Evolutionary conservation across 371 early-diverging fungal genomes (phyloP).

Genomic region (Mortierella sp.): DNA sequence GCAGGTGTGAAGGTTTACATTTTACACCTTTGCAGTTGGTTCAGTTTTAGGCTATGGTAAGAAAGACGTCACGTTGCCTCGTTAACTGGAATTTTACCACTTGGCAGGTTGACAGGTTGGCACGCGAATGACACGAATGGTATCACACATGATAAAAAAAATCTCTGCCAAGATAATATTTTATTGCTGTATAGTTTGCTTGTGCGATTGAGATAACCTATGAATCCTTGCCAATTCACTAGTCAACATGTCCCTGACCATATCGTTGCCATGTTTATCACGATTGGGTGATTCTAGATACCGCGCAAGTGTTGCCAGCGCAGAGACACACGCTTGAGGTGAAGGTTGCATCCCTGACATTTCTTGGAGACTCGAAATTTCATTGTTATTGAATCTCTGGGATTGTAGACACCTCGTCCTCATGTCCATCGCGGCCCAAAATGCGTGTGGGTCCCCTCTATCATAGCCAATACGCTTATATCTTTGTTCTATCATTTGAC

Average conservation of each 20-base stretch:
- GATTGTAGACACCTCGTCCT: neutral
- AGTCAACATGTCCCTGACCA: constrained; percentile 1
- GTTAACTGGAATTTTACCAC: no score
- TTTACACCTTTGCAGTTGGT: neutral
- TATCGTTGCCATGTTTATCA: neutral
- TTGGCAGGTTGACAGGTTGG: no score
- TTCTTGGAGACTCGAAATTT: constrained; percentile 13
- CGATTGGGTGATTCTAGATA: constrained; percentile 8
- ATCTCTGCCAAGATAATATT: neutral
- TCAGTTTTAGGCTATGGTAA: neutral
- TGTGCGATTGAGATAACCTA: constrained; percentile 2
- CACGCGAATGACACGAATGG: no score
- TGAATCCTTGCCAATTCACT: constrained; percentile 11
- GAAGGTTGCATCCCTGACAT: constrained; percentile 1
- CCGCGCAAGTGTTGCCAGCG: constrained; percentile 2
- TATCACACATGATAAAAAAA: no score
- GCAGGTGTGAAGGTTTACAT: neutral
- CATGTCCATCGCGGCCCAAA: constrained; percentile 16
- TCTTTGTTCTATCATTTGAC: constrained; percentile 3
- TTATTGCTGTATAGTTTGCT: neutral
- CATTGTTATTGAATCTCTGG: neutral
- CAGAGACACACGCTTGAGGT: constrained; percentile 15
- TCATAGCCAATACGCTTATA: neutral
- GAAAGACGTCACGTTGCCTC: neutral
- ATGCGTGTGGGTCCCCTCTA: neutral